phyloP scores from a whole-genome alignment of 2,329 filamentous ascomycete species.

The Paraconiothyrium brasiliense region DNA sequence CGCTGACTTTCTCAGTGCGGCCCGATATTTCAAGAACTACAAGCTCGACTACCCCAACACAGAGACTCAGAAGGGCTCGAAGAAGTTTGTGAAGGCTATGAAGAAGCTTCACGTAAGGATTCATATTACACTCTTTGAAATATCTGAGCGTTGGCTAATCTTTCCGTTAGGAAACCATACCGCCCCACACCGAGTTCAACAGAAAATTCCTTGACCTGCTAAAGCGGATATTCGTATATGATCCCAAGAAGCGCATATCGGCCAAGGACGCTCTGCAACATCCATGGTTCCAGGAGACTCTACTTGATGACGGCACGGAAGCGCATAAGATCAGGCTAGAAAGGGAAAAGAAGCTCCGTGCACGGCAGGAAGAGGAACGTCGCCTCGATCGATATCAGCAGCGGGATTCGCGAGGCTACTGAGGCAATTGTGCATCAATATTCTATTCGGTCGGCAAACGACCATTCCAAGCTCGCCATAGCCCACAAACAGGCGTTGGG shows the following conservation, averaged over 20 bases:
- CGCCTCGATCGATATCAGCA: conserved; percentile 32
- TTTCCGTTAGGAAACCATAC: conserved; percentile 66
- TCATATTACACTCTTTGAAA: not conserved
- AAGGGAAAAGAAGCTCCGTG: conserved; percentile 47
- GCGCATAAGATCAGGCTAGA: conserved; percentile 66
- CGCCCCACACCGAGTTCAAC: conserved; percentile 67
- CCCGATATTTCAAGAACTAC: conserved; percentile 64
- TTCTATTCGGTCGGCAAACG: not conserved
- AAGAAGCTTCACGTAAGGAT: conserved; percentile 66
- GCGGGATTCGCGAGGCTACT: conserved; percentile 32
- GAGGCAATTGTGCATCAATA: conserved; percentile 12
- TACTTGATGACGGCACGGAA: conserved; percentile 73
- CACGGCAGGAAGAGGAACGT: conserved; percentile 42
- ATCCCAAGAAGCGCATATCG: conserved; percentile 71
- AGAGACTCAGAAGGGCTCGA: conserved; percentile 70
- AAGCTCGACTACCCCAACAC: conserved; percentile 71
- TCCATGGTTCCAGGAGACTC: conserved; percentile 71
- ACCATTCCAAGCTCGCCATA: not conserved
- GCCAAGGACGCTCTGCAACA: conserved; percentile 72
- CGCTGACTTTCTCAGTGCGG: conserved; percentile 44
- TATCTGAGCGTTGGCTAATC: conserved; percentile 21
- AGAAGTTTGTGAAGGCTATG: conserved; percentile 75
- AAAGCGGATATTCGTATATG: conserved; percentile 71
- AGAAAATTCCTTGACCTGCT: conserved; percentile 70
- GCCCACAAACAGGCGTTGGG: not conserved